A percentile compares a stretch with the other conserved stretches of the same genome.
Conservation (phyloP, 805 yeast species). For the Lachancea cidri region DNA sequence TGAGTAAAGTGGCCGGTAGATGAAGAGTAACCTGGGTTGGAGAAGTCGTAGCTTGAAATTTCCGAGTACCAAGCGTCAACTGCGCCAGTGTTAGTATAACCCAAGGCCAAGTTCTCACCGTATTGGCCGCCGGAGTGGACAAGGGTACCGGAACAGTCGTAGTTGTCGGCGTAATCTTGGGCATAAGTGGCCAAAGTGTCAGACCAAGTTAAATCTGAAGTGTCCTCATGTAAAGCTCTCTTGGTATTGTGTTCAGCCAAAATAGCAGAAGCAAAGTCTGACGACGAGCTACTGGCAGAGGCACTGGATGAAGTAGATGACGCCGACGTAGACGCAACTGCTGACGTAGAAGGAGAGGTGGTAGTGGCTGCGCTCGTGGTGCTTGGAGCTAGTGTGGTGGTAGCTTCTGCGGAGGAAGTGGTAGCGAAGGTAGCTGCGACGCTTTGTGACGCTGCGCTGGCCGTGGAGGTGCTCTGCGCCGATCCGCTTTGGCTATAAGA, state of each 20-base stretch:
- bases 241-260: conserved; percentile 58
- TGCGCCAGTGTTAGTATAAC: conserved; percentile 48
- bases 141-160: conserved; percentile 51
- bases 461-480: conserved; percentile 1
- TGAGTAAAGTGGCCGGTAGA: conserved; percentile 81
- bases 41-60: conserved; percentile 47
- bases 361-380: conserved; percentile 4
- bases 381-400: conserved; percentile 7
- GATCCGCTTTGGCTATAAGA: too few relatives aligned
- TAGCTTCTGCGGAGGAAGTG: conserved; percentile 5
- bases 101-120: conserved; percentile 81
- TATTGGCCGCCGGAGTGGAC: conserved; percentile 66
- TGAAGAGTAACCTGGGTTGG: conserved; percentile 42
- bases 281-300: conserved; percentile 18
- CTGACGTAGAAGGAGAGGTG: conserved; percentile 4
- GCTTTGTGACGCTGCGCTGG: conserved; percentile 5
- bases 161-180: conserved; percentile 47
- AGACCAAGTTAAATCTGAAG: conserved; percentile 47
- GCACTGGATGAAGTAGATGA: conserved; percentile 15
- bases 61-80: conserved; percentile 80
- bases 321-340: conserved; percentile 9
- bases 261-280: conserved; percentile 34
- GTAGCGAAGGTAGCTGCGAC: conserved; percentile 3
- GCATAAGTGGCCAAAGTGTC: conserved; percentile 50
- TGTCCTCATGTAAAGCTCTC: conserved; percentile 48